Conservation (phyloP, 2,329 filamentous ascomycete genomes). For the Paecilomyces niveus region DNA sequence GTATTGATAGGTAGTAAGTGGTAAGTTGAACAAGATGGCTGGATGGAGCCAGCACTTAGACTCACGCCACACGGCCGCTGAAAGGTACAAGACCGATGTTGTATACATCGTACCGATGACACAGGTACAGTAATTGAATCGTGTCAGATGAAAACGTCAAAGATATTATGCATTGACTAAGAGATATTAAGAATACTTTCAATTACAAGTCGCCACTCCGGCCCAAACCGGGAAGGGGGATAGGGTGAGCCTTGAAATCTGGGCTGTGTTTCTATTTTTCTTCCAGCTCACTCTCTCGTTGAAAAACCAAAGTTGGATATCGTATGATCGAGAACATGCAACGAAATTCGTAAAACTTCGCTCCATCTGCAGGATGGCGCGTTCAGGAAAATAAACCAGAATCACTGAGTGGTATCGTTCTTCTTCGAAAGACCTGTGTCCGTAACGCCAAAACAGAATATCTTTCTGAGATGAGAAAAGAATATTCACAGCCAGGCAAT, state of each 20-base stretch:
- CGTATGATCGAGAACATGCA: neutral
- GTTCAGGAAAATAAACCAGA: neutral
- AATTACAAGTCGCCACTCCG: neutral
- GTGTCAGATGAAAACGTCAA: no score
- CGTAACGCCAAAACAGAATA: neutral
- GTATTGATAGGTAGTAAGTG: neutral
- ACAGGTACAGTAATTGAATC: no score
- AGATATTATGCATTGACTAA: neutral
- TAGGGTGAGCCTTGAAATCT: neutral
- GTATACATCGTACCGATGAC: no score
- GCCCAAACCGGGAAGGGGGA: neutral
- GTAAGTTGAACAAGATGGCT: neutral
- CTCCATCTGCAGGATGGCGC: neutral
- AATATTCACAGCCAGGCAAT: neutral
- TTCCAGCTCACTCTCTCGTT: neutral
- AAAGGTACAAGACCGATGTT: neutral
- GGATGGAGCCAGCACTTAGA: neutral
- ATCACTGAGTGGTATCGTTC: neutral
- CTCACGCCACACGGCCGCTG: neutral
- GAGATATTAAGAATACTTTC: neutral
- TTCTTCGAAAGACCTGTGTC: neutral
- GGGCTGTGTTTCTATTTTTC: neutral
- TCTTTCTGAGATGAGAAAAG: neutral
- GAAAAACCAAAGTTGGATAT: neutral
- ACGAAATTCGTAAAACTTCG: neutral